Base-by-base conservation (phyloP, 345 rosid species). In the Brassica juncea region DNA sequence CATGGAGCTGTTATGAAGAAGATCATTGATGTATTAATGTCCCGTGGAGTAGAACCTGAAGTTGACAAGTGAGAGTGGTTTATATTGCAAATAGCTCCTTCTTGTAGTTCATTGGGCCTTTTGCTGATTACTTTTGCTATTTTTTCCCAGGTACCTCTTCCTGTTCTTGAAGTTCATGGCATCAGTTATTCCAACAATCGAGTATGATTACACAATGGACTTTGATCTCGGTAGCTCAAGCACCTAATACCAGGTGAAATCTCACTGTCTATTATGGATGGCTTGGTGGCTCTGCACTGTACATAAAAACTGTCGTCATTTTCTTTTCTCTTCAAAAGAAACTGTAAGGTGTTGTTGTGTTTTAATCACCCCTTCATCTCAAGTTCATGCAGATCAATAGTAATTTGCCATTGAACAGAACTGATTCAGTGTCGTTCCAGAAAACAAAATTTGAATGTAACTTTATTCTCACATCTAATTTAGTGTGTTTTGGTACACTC, bases 1-100 rank as follows among this genome's bases (percentile, higher is more conserved):
- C 99, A 96, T 83, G 99, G 97, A 14, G 99, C 98, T 55, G 99
- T 96, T 32, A 96, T 96, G 99, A 96, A 96, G 89, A 96, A 93
- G 79, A 93, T 96, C 47, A 96, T 93, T 79, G 99, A 93, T 82
- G 97, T 93, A 32, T 78, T 92, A 71, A 88, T 96, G 98, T 91
- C 98, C 3, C 94, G 86, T 15, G 99, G 97, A 66, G 98, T 93
- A 68, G 98, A 96, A 83, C 99, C 99, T 30, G 97, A 93, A 92
- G 99, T 96, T 83, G 97, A 93, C 84, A 96, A 91, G 98, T 96
- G 85, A 85, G 75, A 39, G 74, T 37, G 64, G 9, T 72, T 68
- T 71, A 49, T 68, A 5, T 66, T 78, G 37, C 62, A 71, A 64
- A 16, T 27, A 61, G 58, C 49, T 16, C 32, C 32, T 55, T 65